Evolutionary conservation across 139 green algal genomes (phyloP).

Genomic region (Micromonas commoda): DNA sequence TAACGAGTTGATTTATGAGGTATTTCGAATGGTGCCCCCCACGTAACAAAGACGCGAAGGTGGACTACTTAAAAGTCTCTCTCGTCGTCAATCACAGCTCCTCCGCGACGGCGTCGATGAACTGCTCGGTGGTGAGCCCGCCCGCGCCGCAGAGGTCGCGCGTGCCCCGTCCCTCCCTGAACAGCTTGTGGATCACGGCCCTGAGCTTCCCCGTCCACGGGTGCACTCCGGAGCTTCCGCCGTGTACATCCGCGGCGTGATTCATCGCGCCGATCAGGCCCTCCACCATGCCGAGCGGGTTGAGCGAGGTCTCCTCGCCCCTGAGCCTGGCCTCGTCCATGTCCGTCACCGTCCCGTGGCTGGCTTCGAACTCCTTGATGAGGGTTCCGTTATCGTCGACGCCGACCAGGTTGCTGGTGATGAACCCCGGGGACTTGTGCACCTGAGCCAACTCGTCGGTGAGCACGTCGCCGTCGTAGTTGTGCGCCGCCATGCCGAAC

Average conservation of each 20-base stretch:
- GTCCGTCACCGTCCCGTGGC: slow-evolving; percentile 37
- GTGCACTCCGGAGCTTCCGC: neutral
- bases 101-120: slow-evolving; percentile 34
- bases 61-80: too few relatives aligned
- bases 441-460: slow-evolving; percentile 37
- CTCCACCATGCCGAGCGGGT: slow-evolving; percentile 38
- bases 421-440: slow-evolving; percentile 36
- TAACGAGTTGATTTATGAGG: too few relatives aligned
- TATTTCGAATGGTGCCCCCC: too few relatives aligned
- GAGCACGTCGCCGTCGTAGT: slow-evolving; percentile 42
- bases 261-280: slow-evolving; percentile 38
- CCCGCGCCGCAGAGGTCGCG: slow-evolving; percentile 30
- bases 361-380: slow-evolving; percentile 41
- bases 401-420: slow-evolving; percentile 35
- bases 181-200: slow-evolving; percentile 25
- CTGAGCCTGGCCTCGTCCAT: slow-evolving; percentile 28
- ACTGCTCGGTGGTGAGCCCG: slow-evolving; percentile 36
- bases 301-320: slow-evolving; percentile 31
- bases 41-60: too few relatives aligned
- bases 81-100: neutral
- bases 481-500: slow-evolving; percentile 41
- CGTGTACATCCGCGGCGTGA: slow-evolving; percentile 23
- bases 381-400: slow-evolving; percentile 26
- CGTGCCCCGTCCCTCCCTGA: slow-evolving; percentile 28
- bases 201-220: slow-evolving; percentile 18